phyloP scores from a whole-genome alignment of 1,284 basidiomycete genomes.

The Wolfiporia cocos region DNA sequence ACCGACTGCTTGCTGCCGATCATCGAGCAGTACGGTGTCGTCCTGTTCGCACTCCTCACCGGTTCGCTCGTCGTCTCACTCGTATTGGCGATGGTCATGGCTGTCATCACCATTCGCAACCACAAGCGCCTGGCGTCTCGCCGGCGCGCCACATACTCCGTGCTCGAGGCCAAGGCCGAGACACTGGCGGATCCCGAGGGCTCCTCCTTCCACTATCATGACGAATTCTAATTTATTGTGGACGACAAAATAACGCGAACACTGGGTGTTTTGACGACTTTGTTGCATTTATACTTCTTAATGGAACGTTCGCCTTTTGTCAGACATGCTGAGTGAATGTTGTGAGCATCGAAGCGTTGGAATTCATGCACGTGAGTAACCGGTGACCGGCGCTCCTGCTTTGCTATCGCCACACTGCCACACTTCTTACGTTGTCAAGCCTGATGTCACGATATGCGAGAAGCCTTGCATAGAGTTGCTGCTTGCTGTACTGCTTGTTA shows the following conservation, averaged over 20 bases:
- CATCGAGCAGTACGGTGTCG: conserved; percentile 8
- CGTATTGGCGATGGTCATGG: conserved; percentile 4
- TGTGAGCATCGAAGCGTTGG: too few relatives aligned
- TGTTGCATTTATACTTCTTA: conserved; percentile 5
- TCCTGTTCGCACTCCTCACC: conserved; percentile 6
- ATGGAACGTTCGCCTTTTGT: neutral
- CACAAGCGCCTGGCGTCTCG: neutral
- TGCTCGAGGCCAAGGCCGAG: conserved; percentile 6
- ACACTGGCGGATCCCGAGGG: conserved; percentile 8
- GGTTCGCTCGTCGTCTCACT: conserved; percentile 5
- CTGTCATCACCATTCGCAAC: conserved; percentile 6
- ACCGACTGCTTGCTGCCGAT: conserved; percentile 6
- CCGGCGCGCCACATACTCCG: conserved; percentile 3
- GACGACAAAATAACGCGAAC: conserved; percentile 3
- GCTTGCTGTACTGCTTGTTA: too few relatives aligned
- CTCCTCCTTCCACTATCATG: conserved; percentile 2
- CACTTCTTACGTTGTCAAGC: too few relatives aligned
- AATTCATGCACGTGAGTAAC: too few relatives aligned
- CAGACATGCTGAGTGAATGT: too few relatives aligned
- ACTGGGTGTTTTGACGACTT: conserved; percentile 7
- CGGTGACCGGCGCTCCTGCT: too few relatives aligned
- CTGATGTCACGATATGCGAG: too few relatives aligned
- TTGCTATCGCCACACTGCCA: too few relatives aligned
- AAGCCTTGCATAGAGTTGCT: too few relatives aligned
- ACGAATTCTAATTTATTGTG: conserved; percentile 6